phyloP scores from a whole-genome alignment of 257 asterid genomes.

The Plectranthus barbatus region DNA sequence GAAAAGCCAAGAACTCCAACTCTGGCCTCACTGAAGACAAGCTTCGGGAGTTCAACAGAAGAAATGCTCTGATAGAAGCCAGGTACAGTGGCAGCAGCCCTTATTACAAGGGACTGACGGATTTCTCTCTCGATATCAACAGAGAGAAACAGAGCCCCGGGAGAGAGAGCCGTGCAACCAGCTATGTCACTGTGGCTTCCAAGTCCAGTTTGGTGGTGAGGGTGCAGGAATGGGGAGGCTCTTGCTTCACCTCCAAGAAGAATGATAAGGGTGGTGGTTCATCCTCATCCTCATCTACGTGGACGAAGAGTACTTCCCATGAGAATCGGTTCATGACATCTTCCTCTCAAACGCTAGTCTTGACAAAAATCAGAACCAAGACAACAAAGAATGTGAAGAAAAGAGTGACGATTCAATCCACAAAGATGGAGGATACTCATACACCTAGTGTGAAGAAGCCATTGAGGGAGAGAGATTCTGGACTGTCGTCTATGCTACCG shows the following conservation, averaged over 20 bases:
- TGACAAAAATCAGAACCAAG: slow-evolving; percentile 22
- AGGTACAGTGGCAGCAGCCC: slow-evolving; percentile 41
- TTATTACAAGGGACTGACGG: slow-evolving; percentile 51
- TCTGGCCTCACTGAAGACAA: slow-evolving; percentile 22
- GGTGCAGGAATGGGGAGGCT: slow-evolving; percentile 44
- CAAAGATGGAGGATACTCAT: slow-evolving; percentile 16
- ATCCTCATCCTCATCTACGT: slow-evolving; percentile 10
- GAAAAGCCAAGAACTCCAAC: slow-evolving; percentile 25
- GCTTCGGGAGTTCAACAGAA: slow-evolving; percentile 35
- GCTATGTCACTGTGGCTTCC: slow-evolving; percentile 24
- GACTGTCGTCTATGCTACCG: slow-evolving; percentile 23
- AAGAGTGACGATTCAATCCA: background rate
- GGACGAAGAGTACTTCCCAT: slow-evolving; percentile 16
- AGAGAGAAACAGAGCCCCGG: slow-evolving; percentile 31
- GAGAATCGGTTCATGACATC: slow-evolving; percentile 2
- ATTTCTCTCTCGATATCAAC: slow-evolving; percentile 32
- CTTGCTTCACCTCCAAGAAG: slow-evolving; percentile 26
- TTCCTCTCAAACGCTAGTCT: slow-evolving; percentile 1
- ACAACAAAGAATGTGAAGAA: slow-evolving; percentile 16
- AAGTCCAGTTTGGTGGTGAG: slow-evolving; percentile 34
- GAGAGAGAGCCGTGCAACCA: slow-evolving; percentile 31
- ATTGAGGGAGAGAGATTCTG: slow-evolving; percentile 72
- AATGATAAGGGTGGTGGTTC: slow-evolving; percentile 8
- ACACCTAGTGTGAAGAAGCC: slow-evolving; percentile 46
- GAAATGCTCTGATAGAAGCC: slow-evolving; percentile 26